Percentiles rank a stretch among this genome's conserved stretches.
Evolutionary conservation across 192 early-diverging fungal species (phyloP).

Genomic region (Geranomyces michiganensis): DNA sequence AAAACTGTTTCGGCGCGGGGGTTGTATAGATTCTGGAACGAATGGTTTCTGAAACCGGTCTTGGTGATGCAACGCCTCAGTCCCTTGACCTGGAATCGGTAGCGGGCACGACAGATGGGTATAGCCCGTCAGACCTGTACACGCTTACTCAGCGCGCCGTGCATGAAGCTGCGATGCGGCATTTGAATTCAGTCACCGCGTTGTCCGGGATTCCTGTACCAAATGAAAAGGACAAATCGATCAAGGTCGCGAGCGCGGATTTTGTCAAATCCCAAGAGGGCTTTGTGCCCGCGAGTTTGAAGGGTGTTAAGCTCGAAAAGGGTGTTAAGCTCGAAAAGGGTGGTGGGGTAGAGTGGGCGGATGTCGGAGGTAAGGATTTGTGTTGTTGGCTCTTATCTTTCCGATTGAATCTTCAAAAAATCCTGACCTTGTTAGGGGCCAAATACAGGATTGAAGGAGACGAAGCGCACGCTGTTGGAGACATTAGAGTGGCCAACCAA

Average conservation of each 20-base stretch:
- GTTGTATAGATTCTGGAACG: slow-evolving; percentile 68
- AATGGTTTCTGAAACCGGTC: slow-evolving; percentile 46
- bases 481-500: slow-evolving; percentile 95
- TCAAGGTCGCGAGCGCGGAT: slow-evolving; percentile 64
- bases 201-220: neutral
- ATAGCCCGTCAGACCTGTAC: slow-evolving; percentile 78
- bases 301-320: slow-evolving; percentile 73
- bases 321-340: slow-evolving; percentile 24
- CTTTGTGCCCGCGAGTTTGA: slow-evolving; percentile 78
- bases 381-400: neutral
- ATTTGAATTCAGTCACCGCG: neutral
- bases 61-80: neutral
- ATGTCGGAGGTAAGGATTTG: slow-evolving; percentile 85
- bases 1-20: too few species aligned
- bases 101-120: slow-evolving; percentile 85
- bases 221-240: slow-evolving; percentile 10
- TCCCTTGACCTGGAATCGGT: slow-evolving; percentile 72
- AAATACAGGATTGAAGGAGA: slow-evolving; percentile 77
- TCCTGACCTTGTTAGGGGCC: too few species aligned
- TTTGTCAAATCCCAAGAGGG: slow-evolving; percentile 73
- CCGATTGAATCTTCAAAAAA: slow-evolving; percentile 6
- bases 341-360: slow-evolving; percentile 78
- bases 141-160: slow-evolving; percentile 76
- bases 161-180: slow-evolving; percentile 76
- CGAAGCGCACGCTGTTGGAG: slow-evolving; percentile 79